These are phyloP conservation scores for Plasmodium relictum DNA, from an alignment of 169 alveolate genomes.

Conservation along the genomic window DNA sequence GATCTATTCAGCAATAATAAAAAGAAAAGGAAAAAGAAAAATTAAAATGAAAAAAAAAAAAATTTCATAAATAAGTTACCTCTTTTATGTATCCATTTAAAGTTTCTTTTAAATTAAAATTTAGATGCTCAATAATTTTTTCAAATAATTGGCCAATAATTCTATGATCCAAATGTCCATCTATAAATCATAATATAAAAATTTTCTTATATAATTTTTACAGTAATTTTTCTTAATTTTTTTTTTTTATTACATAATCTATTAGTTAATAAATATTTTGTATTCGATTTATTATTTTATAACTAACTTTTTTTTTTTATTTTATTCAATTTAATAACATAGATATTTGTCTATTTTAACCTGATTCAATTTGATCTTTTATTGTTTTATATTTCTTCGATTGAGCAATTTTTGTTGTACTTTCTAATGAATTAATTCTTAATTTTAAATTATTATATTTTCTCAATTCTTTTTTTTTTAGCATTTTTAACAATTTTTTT, in stretches of 20 bases:
- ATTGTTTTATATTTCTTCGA: background rate
- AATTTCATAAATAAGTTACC: constrained; percentile 13
- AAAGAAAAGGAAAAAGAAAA: background rate
- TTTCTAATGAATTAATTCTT: constrained; percentile 8
- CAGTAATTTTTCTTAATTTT: background rate
- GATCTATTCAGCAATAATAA: constrained; percentile 13
- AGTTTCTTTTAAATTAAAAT: constrained; percentile 28
- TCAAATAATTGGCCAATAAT: constrained; percentile 32
- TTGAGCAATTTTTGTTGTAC: constrained; percentile 8
- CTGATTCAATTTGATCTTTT: constrained; percentile 9
- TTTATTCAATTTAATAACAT: background rate
- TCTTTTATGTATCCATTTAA: constrained; percentile 33
- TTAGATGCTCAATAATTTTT: constrained; percentile 54
- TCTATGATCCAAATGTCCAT: constrained; percentile 22
- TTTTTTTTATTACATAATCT: background rate
- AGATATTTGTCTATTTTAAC: background rate
- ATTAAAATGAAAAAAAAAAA: background rate
- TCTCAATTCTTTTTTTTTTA: constrained; percentile 5
- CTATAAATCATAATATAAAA: constrained; percentile 3
- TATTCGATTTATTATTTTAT: background rate
- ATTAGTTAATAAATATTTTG: too few species aligned
- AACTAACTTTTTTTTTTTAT: background rate
- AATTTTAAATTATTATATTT: background rate
- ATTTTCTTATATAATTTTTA: background rate
- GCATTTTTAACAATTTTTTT: constrained; percentile 23